Conservation (phyloP, 2,329 filamentous ascomycete genomes). For the Westerdykella aurantiaca region DNA sequence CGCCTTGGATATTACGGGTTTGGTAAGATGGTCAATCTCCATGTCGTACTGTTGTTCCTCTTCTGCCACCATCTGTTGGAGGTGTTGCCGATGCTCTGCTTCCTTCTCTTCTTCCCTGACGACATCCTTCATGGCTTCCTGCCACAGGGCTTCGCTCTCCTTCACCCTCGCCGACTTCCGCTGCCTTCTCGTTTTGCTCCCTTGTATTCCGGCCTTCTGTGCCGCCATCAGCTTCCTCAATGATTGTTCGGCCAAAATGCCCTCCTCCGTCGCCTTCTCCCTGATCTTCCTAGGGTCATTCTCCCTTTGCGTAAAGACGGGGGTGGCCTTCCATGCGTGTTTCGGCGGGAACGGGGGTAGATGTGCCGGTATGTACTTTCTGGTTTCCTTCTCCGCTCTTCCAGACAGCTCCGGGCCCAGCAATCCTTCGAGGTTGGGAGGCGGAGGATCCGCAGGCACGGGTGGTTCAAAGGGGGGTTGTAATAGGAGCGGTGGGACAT, state of each 20-base stretch:
- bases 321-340: constrained; percentile 58
- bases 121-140: constrained; percentile 51
- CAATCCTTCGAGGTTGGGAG: constrained; percentile 43
- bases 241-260: constrained; percentile 59
- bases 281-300: constrained; percentile 55
- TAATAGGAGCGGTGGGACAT: constrained; percentile 28
- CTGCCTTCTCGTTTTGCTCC: constrained; percentile 29
- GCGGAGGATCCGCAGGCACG: constrained; percentile 36
- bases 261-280: constrained; percentile 60
- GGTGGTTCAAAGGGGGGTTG: constrained; percentile 41
- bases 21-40: constrained; percentile 20
- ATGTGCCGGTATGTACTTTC: constrained; percentile 53
- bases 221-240: constrained; percentile 53
- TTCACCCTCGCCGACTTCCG: constrained; percentile 39
- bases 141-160: constrained; percentile 49
- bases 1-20: constrained; percentile 18
- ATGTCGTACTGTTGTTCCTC: constrained; percentile 15
- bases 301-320: constrained; percentile 54
- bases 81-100: constrained; percentile 20
- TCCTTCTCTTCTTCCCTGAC: constrained; percentile 36
- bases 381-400: constrained; percentile 42
- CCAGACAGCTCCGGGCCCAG: constrained; percentile 49
- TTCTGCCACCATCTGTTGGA: constrained; percentile 8
- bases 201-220: constrained; percentile 42
- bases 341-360: constrained; percentile 59